Percentiles rank a stretch among this genome's conserved stretches.
Evolutionary conservation across 148 eudicot genomes (phyloP).

Genomic region (Pouteria glomerata): DNA sequence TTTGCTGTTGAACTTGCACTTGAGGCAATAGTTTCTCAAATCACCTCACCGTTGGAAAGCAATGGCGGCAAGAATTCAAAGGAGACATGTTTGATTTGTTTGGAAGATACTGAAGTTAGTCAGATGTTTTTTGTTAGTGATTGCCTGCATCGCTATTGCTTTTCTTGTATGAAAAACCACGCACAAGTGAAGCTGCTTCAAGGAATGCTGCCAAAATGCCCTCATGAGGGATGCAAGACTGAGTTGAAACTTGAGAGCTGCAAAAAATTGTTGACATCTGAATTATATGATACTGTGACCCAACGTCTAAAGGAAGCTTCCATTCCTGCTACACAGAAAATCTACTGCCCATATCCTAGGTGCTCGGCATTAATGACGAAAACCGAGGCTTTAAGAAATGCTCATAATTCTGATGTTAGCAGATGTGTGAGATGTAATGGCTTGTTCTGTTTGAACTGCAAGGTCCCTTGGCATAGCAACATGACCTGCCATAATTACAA

Average conservation of each 20-base stretch:
- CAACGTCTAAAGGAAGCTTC: conserved; percentile 56
- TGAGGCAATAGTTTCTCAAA: conserved; percentile 57
- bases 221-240: conserved; percentile 55
- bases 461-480: conserved; percentile 66
- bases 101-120: conserved; percentile 43
- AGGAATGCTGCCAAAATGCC: conserved; percentile 65
- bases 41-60: conserved; percentile 24
- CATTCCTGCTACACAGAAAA: conserved; percentile 60
- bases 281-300: conserved; percentile 48
- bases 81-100: conserved; percentile 61
- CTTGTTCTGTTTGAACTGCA: conserved; percentile 57
- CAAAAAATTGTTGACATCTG: conserved; percentile 51
- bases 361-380: conserved; percentile 79
- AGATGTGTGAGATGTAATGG: conserved; percentile 46
- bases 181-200: conserved; percentile 67
- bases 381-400: conserved; percentile 36
- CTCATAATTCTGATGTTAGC: conserved; percentile 35
- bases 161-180: conserved; percentile 73
- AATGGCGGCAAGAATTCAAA: conserved; percentile 10
- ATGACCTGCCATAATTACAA: conserved; percentile 47
- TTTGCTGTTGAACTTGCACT: conserved; percentile 67
- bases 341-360: conserved; percentile 76
- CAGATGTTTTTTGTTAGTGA: conserved; percentile 45
- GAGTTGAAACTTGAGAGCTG: conserved; percentile 44
- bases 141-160: conserved; percentile 63